A percentile compares a stretch with the other conserved stretches of the same genome.
Evolutionary conservation across 192 early-diverging fungal species (phyloP).

Genomic region (Backusella tuberculispora): DNA sequence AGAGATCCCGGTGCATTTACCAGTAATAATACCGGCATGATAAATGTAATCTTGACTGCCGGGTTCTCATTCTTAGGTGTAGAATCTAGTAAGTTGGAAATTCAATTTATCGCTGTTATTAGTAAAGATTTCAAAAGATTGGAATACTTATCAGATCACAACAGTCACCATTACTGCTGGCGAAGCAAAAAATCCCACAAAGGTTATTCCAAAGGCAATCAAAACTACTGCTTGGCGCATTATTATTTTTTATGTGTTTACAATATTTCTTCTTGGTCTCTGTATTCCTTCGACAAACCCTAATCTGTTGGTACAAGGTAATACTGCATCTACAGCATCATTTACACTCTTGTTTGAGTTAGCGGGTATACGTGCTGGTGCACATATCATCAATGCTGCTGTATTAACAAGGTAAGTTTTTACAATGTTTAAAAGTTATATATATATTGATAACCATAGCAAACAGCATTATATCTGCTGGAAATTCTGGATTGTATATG

Average conservation of each 20-base stretch:
- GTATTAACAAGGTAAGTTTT: constrained; percentile 47
- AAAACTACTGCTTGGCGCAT: constrained; percentile 85
- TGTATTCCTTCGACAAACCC: constrained; percentile 67
- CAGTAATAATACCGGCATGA: constrained; percentile 55
- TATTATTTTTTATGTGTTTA: constrained; percentile 76
- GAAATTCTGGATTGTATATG: constrained; percentile 81
- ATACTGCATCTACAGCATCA: constrained; percentile 57
- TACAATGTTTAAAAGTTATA: background rate
- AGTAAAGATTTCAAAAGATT: background rate
- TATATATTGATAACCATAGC: background rate
- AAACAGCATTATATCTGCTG: constrained; percentile 61
- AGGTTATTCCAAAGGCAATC: constrained; percentile 71
- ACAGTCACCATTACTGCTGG: constrained; percentile 85
- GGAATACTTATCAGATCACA: background rate
- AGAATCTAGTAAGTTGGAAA: constrained; percentile 56
- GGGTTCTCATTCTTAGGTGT: constrained; percentile 87
- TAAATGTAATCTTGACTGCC: constrained; percentile 72
- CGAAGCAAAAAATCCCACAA: constrained; percentile 85
- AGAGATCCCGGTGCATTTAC: constrained; percentile 66
- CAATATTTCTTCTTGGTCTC: constrained; percentile 81
- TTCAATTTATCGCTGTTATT: background rate
- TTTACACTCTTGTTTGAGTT: constrained; percentile 66
- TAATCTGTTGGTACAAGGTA: constrained; percentile 48
- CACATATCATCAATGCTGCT: constrained; percentile 68
- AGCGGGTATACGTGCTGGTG: constrained; percentile 61